phyloP scores from a whole-genome alignment of 257 asterid species.

The Knoxia roxburghii region DNA sequence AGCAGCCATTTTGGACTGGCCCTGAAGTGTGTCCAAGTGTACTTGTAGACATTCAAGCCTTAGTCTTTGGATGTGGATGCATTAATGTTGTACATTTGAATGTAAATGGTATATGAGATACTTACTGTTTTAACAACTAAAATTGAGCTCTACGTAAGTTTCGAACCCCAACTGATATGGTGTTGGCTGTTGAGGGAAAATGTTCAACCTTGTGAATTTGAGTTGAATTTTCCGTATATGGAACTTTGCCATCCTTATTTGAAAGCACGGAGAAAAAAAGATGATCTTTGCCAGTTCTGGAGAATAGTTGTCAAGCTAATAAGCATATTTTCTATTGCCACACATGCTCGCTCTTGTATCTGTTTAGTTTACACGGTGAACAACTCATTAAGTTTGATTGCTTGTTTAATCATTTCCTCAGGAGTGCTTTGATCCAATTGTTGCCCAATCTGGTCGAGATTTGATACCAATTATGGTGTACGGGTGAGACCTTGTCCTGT shows the following conservation, averaged over 20 bases:
- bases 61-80: not conserved
- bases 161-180: not conserved
- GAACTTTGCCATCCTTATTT: not conserved
- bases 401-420: slow-evolving; percentile 26
- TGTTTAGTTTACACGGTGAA: not conserved
- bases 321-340: not conserved
- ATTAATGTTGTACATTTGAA: not conserved
- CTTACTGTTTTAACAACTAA: not conserved
- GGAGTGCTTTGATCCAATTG: slow-evolving; percentile 99
- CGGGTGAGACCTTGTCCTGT: slow-evolving; percentile 60
- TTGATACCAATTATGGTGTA: slow-evolving; percentile 98
- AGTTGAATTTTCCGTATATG: not conserved
- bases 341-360: not conserved
- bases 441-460: slow-evolving; percentile 94
- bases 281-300: not conserved
- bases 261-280: no score
- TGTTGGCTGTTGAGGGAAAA: not conserved
- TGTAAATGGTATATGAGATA: not conserved
- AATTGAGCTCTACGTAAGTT: not conserved
- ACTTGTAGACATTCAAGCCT: not conserved
- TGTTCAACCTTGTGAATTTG: not conserved
- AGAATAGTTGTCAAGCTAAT: not conserved
- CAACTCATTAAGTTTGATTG: slow-evolving; percentile 8
- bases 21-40: not conserved
- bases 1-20: not conserved